A percentile compares a stretch with the other conserved stretches of the same genome.
Evolutionary conservation across 768 basidiomycete species (phyloP).

Genomic region (Tephrocybe sp.): DNA sequence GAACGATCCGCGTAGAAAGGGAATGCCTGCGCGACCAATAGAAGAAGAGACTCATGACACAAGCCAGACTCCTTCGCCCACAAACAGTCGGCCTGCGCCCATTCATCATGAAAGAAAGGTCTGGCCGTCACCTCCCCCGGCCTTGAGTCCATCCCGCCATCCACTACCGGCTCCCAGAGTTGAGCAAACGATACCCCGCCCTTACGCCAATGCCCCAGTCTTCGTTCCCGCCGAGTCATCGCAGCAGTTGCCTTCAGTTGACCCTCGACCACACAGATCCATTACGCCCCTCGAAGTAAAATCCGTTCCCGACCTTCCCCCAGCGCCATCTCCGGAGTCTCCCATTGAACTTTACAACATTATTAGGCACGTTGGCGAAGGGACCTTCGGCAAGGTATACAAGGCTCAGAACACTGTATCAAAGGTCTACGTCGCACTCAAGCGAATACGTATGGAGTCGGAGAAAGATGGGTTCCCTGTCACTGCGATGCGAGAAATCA

Average conservation of each 20-base stretch:
- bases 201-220: neutral
- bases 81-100: neutral
- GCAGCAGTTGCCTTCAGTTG: neutral
- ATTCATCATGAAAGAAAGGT: slow-evolving; percentile 16
- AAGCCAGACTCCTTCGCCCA: neutral
- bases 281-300: neutral
- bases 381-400: slow-evolving; percentile 97
- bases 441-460: slow-evolving; percentile 96
- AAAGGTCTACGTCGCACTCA: slow-evolving; percentile 83
- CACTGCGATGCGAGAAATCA: slow-evolving; percentile 98
- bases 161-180: neutral
- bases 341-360: slow-evolving; percentile 75
- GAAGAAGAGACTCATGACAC: slow-evolving; percentile 5
- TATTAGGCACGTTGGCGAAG: slow-evolving; percentile 94
- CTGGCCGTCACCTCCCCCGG: slow-evolving; percentile 16
- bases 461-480: slow-evolving; percentile 99
- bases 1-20: slow-evolving; percentile 10
- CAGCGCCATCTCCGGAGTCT: slow-evolving; percentile 20
- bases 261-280: neutral
- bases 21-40: slow-evolving; percentile 1
- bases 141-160: neutral
- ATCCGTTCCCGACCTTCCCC: slow-evolving; percentile 10
- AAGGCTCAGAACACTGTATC: slow-evolving; percentile 86
- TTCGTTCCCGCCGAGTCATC: neutral
- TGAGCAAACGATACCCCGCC: neutral